Conservation (phyloP, 2,329 filamentous ascomycete species). For the Fusarium sp. region DNA sequence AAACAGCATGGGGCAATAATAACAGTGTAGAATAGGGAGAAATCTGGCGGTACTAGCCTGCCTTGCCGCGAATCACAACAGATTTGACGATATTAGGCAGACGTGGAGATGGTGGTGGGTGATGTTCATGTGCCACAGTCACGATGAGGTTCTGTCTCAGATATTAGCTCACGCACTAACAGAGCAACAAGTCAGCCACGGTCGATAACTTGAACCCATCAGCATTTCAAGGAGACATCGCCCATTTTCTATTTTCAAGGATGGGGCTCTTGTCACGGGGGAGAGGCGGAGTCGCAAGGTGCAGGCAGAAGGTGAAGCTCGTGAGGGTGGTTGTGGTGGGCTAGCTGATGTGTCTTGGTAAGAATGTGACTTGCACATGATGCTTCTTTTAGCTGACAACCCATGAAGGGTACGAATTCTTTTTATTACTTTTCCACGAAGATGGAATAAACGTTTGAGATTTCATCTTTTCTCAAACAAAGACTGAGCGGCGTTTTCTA, state of each 20-base stretch:
- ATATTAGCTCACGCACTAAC: conserved; percentile 18
- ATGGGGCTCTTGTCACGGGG: conserved; percentile 29
- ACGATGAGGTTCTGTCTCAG: conserved; percentile 36
- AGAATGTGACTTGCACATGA: conserved; percentile 18
- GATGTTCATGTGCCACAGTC: conserved; percentile 34
- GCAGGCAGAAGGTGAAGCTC: conserved; percentile 25
- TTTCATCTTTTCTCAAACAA: not conserved
- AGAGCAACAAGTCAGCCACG: conserved; percentile 25
- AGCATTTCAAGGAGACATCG: conserved; percentile 11
- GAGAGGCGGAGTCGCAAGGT: conserved; percentile 8
- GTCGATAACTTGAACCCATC: conserved; percentile 10
- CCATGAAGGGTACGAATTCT: not conserved
- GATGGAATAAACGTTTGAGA: not conserved
- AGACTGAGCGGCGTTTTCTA: not conserved
- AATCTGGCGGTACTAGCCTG: not conserved
- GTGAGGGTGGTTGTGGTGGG: conserved; percentile 13
- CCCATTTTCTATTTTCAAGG: not conserved
- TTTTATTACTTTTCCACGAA: not conserved
- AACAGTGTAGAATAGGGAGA: not conserved
- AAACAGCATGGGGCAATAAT: not conserved
- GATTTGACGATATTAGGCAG: conserved; percentile 12
- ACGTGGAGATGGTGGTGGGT: conserved; percentile 8
- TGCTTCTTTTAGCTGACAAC: not conserved
- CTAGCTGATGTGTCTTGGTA: not conserved
- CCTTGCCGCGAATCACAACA: not conserved